phyloP scores from a whole-genome alignment of 2,329 filamentous ascomycete genomes.

The Tolypocladium nubicola region DNA sequence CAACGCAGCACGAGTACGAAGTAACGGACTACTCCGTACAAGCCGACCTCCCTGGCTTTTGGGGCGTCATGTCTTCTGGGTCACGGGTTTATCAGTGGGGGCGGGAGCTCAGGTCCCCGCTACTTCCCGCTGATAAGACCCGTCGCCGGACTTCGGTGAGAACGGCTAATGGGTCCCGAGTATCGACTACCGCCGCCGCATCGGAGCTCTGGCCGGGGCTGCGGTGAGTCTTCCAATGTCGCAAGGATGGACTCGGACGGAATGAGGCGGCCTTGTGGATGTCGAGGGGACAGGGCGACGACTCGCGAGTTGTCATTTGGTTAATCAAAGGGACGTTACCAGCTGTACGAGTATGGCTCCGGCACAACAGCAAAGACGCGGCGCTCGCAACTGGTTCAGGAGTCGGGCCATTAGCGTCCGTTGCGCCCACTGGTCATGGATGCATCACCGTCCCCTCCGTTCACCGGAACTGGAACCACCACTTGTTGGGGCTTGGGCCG shows the following conservation, averaged over 20 bases:
- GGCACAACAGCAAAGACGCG: no score
- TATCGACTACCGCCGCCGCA: neutral
- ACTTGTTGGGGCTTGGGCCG: neutral
- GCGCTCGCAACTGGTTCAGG: neutral
- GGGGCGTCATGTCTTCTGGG: neutral
- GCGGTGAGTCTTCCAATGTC: neutral
- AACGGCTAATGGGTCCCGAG: neutral
- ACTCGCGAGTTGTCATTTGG: no score
- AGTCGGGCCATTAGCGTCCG: no score
- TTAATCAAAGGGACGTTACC: neutral
- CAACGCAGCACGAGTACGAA: neutral
- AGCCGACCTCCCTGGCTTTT: no score
- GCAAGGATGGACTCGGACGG: neutral
- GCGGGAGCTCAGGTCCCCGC: constrained; percentile 4
- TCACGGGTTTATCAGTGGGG: neutral
- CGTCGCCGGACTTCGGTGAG: neutral
- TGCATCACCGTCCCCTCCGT: neutral
- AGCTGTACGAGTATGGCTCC: no score
- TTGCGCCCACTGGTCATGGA: neutral
- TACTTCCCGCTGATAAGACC: constrained; percentile 12
- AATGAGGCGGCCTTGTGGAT: neutral
- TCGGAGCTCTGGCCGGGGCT: neutral
- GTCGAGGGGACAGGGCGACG: neutral
- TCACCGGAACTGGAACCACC: neutral
- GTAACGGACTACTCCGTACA: no score